Evolutionary conservation across 2,329 filamentous ascomycete species (phyloP), one percentile per base, ranked within the genome.

Genomic region (Cadophora sp.): DNA sequence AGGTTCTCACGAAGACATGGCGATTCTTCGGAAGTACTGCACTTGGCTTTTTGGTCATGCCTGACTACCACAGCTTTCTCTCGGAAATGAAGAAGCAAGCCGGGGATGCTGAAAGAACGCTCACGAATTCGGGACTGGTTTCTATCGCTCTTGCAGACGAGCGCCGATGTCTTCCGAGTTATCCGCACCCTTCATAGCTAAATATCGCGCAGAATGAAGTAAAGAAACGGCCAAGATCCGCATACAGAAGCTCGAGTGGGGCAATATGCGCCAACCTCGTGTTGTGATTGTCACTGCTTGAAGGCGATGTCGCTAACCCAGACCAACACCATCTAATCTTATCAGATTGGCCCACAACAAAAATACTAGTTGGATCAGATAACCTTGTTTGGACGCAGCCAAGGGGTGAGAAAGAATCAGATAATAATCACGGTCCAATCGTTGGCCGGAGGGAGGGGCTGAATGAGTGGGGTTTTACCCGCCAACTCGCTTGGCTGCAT

Each of bases 271-370:
- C 62, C 62, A 56, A 58, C 34, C 62, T 58, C 62, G 31, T 64
- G 27, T 29, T 40, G 34, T 37, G 19, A 40, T 31, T 31, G 26
- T 27, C n/a, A 22, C 11, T 65, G 22, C 16, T 16, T 37, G 11
- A 22, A n/a, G 31, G 19, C 43, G 37, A 62, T n/a, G 24, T 27
- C 8, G 22, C 16, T 14, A 48, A 31, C 59, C 26, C 5, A n/a
- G n/a, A 16, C 19, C 7, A 64, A 22, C 19, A 34, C 26, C n/a
- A 72, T 72, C 70, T 72, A 67, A 72, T 72, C 70, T 72, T 66
- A 72, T 72, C 70, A 72, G 70, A 72, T 65, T 24, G 46, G n/a
- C 16, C 43, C 43, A 58, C 11, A n/a, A 22, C 3, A 22, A 12
- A 34, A 14, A 9, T 29, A 24, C 43, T 58, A 56, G 53, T 34